Evolutionary conservation across 2,329 filamentous ascomycete species (phyloP).

Genomic region (Colletotrichum sp.): DNA sequence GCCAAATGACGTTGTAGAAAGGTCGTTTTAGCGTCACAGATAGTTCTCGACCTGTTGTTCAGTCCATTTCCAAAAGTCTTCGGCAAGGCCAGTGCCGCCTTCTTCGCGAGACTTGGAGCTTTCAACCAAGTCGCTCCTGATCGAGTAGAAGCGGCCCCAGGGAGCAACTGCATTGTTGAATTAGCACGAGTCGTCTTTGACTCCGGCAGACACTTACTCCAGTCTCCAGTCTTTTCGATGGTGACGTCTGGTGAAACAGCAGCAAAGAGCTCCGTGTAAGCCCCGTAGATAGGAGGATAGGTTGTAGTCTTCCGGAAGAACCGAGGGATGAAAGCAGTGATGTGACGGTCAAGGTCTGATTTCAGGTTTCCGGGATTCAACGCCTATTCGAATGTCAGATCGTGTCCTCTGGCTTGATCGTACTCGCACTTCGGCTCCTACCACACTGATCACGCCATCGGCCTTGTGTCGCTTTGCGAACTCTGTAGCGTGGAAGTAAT

Average conservation of each 20-base stretch:
- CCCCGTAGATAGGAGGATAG: conserved; percentile 40
- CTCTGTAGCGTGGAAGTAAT: conserved; percentile 36
- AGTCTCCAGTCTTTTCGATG: conserved; percentile 37
- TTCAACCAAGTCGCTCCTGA: conserved; percentile 31
- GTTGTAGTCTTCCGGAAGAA: conserved; percentile 20
- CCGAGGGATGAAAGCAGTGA: conserved; percentile 11
- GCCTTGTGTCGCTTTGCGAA: conserved; percentile 30
- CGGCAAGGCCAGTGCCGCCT: conserved; percentile 39
- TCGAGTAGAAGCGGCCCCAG: conserved; percentile 39
- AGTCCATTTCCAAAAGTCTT: conserved; percentile 46
- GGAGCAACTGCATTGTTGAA: conserved; percentile 32
- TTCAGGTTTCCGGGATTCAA: conserved; percentile 45
- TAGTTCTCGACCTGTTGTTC: conserved; percentile 38
- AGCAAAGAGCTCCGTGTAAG: conserved; percentile 53
- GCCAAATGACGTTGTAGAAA: neutral
- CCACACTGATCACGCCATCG: conserved; percentile 24
- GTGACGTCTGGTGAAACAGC: conserved; percentile 48
- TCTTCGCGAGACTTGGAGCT: conserved; percentile 35
- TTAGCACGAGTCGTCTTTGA: neutral
- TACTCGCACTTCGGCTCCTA: neutral
- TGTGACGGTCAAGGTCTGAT: conserved; percentile 34
- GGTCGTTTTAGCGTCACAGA: neutral
- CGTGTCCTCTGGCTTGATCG: neutral
- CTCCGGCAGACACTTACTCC: conserved; percentile 23
- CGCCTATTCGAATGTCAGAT: conserved; percentile 9